A percentile compares a stretch with the other conserved stretches of the same genome.
Conservation (phyloP, 352 stramenopile species). For the Peronosclerospora sorghi region DNA sequence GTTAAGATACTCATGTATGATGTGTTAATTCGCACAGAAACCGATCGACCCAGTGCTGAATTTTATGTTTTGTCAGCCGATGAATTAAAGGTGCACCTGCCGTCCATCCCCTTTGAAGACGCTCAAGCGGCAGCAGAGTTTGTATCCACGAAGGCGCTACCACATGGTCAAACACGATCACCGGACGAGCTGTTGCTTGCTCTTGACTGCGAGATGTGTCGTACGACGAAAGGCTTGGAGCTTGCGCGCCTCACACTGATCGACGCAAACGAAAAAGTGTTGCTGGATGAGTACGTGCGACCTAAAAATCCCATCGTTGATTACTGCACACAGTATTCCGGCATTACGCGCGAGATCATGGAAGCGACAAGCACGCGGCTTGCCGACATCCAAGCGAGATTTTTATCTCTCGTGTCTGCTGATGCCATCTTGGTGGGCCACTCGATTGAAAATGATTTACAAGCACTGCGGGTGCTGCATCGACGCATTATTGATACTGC, state of each 20-base stretch:
- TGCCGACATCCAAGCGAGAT: slow-evolving; percentile 49
- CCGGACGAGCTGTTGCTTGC: slow-evolving; percentile 48
- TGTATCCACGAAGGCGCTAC: slow-evolving; percentile 28
- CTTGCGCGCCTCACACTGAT: slow-evolving; percentile 65
- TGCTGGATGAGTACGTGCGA: slow-evolving; percentile 78
- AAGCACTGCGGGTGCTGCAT: slow-evolving; percentile 58
- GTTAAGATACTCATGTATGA: background rate
- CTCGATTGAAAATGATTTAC: slow-evolving; percentile 81
- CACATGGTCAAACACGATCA: slow-evolving; percentile 18
- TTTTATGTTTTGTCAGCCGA: slow-evolving; percentile 69
- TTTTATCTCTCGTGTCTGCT: slow-evolving; percentile 44
- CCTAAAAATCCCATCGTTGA: slow-evolving; percentile 75
- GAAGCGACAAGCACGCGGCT: slow-evolving; percentile 48
- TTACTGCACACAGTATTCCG: slow-evolving; percentile 82
- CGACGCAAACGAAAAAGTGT: slow-evolving; percentile 50
- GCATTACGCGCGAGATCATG: slow-evolving; percentile 78
- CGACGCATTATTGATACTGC: slow-evolving; percentile 71
- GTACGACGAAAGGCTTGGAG: slow-evolving; percentile 79
- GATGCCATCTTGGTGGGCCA: slow-evolving; percentile 81
- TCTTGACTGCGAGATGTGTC: slow-evolving; percentile 84
- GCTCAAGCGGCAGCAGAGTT: slow-evolving; percentile 25
- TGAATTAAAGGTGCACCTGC: slow-evolving; percentile 44
- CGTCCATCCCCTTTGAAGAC: slow-evolving; percentile 43
- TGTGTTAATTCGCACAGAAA: slow-evolving; percentile 16
- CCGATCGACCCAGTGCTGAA: slow-evolving; percentile 38